A percentile compares a stretch with the other conserved stretches of the same genome.
phyloP scores from a whole-genome alignment of 2,329 filamentous ascomycete genomes.

The Talaromyces amestolkiae region DNA sequence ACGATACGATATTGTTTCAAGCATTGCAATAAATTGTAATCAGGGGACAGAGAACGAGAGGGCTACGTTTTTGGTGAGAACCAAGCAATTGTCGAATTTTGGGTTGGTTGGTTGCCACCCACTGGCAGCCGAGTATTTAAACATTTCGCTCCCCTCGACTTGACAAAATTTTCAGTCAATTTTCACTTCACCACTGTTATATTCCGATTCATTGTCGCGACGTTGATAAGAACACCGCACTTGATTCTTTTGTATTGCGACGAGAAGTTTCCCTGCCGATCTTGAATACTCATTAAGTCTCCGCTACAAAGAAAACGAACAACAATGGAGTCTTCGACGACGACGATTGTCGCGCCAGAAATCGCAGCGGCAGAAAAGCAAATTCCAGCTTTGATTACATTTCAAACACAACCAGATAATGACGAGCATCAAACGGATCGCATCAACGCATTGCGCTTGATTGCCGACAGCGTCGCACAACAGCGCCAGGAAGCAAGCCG shows the following conservation, averaged over 20 bases:
- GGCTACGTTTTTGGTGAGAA: too few relatives aligned
- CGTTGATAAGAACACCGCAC: not conserved
- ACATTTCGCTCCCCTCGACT: not conserved
- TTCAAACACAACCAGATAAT: constrained; percentile 33
- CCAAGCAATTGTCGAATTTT: not conserved
- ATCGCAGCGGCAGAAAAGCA: not conserved
- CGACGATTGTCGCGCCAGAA: not conserved
- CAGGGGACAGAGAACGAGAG: not conserved
- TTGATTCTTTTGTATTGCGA: not conserved
- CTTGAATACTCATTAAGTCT: not conserved
- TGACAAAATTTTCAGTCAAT: not conserved
- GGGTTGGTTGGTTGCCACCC: not conserved
- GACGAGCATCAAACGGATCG: constrained; percentile 54
- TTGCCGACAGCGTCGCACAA: constrained; percentile 79
- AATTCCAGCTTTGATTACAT: constrained; percentile 27
- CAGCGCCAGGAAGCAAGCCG: constrained; percentile 68
- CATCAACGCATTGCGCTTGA: constrained; percentile 65
- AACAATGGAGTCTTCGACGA: not conserved
- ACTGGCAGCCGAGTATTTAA: not conserved
- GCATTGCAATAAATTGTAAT: not conserved
- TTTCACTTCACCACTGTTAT: not conserved
- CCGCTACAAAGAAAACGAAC: not conserved
- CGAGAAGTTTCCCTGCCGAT: not conserved
- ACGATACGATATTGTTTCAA: not conserved
- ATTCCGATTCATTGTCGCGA: not conserved